Evolutionary conservation across 108 stramenopile genomes (phyloP).

Genomic region (Tribonema minus): DNA sequence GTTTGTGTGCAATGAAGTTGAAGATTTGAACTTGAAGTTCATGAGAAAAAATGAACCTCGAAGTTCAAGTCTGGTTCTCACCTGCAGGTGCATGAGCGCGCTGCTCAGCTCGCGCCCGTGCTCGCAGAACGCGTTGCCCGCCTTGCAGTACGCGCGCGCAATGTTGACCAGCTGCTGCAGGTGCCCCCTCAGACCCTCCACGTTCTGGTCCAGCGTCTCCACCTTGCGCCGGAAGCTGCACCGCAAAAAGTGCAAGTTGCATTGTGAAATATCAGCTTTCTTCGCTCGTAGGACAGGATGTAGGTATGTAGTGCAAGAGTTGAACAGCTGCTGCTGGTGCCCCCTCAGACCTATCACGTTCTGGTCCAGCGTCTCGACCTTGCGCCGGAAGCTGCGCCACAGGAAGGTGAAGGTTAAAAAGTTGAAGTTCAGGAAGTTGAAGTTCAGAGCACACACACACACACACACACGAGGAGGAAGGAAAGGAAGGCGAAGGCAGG

Average conservation of each 20-base stretch:
- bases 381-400: slow-evolving; percentile 11
- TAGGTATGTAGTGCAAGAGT: neutral
- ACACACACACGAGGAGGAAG: neutral
- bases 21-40: too few species aligned
- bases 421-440: too few species aligned
- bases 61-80: too few species aligned
- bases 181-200: slow-evolving; percentile 39
- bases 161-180: slow-evolving; percentile 44
- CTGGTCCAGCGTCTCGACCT: slow-evolving; percentile 27
- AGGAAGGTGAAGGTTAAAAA: too few species aligned
- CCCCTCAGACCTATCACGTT: slow-evolving; percentile 46
- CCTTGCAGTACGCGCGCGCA: slow-evolving; percentile 41
- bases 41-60: too few species aligned
- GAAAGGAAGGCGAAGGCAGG: too few species aligned
- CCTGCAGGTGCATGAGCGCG: slow-evolving; percentile 39
- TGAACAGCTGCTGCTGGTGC: slow-evolving; percentile 4
- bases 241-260: neutral
- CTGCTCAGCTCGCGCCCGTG: slow-evolving; percentile 40
- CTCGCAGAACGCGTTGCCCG: slow-evolving; percentile 38
- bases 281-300: neutral
- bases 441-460: too few species aligned
- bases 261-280: neutral
- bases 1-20: too few species aligned
- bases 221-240: neutral
- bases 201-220: slow-evolving; percentile 6